Base-by-base conservation (phyloP, 2,329 filamentous ascomycete genomes). In the Microdochium nivale region DNA sequence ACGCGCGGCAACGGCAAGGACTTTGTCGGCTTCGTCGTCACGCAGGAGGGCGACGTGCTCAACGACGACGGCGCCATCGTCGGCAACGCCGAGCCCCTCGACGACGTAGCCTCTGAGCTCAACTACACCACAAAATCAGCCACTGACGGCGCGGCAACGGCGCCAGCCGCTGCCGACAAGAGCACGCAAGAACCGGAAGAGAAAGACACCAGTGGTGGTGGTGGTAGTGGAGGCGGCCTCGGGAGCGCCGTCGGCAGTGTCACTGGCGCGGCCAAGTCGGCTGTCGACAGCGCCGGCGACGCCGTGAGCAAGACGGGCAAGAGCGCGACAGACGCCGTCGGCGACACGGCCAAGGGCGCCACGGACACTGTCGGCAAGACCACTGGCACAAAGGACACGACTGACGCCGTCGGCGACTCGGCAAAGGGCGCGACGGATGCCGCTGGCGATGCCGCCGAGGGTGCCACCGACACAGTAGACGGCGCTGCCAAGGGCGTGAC, bases 31-130 rank as follows among this genome's bases (percentile, higher is more conserved):
- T 64, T 59, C 53, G 54, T 71, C 49, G 65, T 70, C 48, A 64
- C 65, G 11, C 66, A 70, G 51, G 65, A 70, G 50, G 65, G 60
- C 5, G 65, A 71, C 32, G 59, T 66, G 7, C 53, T 67, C 25
- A 53, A 66, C 51, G 57, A 64, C 3, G 59, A 66, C 19, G 65
- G 64, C 25, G 55, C 56, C 11, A 52, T 65, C 7, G 64, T 65
- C 32, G 64, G 64, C 49, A 66, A 63, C 49, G 67, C 65, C 32
- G 61, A 65, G 51, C 63, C 64, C 14, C 53, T 67, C 2, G 63
- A 64, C 2, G 63, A 65, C n/a, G 58, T 60, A 8, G 58, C 58
- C 19, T 63, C 62, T 1, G 59, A 64, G 8, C 54, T 63, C 23
- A 61, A 66, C 50, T 66, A 67, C 46, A 66, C 64, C 0, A 66